Conservation (phyloP, 164 flowering plant genomes). For the Houttuynia cordata region DNA sequence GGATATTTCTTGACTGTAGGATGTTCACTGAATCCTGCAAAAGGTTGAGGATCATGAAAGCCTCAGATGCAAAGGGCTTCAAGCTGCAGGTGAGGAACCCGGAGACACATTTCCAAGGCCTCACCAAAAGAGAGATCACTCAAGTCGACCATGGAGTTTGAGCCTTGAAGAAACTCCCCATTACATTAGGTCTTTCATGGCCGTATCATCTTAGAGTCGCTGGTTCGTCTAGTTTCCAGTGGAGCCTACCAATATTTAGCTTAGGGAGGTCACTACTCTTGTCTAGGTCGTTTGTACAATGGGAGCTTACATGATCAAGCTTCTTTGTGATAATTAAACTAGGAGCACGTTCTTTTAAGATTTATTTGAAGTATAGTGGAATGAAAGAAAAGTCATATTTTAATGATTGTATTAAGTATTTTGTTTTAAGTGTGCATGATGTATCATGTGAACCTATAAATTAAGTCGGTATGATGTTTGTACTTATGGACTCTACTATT, state of each 20-base stretch:
- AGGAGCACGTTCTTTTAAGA: no score
- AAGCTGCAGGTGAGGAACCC: constrained; percentile 6
- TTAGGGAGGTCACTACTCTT: no score
- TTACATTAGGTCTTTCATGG: no score
- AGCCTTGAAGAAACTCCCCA: background rate
- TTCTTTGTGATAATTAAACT: no score
- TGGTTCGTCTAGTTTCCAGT: no score
- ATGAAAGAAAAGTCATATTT: no score
- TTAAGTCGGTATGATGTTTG: background rate
- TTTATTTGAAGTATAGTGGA: no score
- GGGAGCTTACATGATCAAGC: no score
- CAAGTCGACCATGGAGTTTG: background rate
- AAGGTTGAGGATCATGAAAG: constrained; percentile 35
- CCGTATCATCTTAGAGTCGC: no score
- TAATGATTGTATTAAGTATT: no score
- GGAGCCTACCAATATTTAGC: no score
- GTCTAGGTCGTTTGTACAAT: no score
- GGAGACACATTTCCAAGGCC: background rate
- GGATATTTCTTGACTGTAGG: constrained; percentile 16
- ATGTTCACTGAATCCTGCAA: constrained; percentile 34
- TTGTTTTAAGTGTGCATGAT: background rate
- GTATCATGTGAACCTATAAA: background rate
- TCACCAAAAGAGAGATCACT: background rate
- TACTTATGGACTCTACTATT: background rate
- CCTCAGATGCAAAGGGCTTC: constrained; percentile 22